Base-by-base conservation (phyloP, 208 protist species). In the Crithidia mellificae region DNA sequence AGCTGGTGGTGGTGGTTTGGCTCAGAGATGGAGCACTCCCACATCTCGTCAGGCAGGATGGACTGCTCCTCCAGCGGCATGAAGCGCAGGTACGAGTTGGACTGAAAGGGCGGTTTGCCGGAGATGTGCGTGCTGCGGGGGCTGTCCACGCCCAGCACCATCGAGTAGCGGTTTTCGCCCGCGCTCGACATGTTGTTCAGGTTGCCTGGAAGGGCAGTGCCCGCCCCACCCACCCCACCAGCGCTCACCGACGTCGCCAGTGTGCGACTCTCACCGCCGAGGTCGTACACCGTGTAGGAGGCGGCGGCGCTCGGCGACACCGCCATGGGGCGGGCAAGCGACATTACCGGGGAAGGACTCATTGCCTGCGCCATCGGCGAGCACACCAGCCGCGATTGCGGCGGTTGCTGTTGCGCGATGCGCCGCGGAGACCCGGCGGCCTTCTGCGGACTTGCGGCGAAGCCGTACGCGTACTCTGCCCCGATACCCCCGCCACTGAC, bases 11-110 rank as follows among this genome's bases (percentile, higher is more conserved):
- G 22, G 6, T 6, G 25, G 17, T 51, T 49, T 4, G 41, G 15
- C 32, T 63, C 56, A 6, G 56, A 63, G 5, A 51, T n/a, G 7
- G 56, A 63, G 44, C 30, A 64, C 30, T 51, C 58, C 58, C 58
- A 64, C 58, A 64, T 22, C 14, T 64, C 58, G 20, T 64, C 58
- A 27, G 44, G 44, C 20, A 43, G n/a, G 30, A 64, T 43, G 2
- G 58, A 39, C 19, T 46, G 27, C 30, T 64, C 58, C 7, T 51
- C 43, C 25, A 30, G 27, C 39, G 44, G n/a, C 58, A 53, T 64
- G 44, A 53, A 53, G 9, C 44, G 44, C 29, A 64, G 58, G 44
- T 53, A 64, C 39, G 58, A 64, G 30, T 53, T 25, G 4, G 58
- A 64, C 44, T 27, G 58, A 5, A 53, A 25, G 20, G 25, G 58